These are phyloP conservation scores for Chondrostereum purpureum DNA, from an alignment of 1,284 basidiomycete genomes.

Conservation along the genomic window DNA sequence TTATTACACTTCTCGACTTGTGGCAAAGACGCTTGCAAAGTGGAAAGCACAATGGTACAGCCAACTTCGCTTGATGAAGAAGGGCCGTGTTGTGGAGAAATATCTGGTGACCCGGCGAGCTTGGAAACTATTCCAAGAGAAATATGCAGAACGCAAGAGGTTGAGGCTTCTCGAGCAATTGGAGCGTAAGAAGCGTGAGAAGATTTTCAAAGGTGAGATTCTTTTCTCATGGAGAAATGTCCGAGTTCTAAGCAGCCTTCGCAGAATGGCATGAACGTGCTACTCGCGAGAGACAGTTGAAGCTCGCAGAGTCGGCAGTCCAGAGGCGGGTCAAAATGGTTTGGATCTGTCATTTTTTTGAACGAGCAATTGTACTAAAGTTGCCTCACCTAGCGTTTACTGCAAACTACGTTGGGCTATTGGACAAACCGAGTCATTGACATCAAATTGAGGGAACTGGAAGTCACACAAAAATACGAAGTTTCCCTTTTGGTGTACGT, in stretches of 20 bases:
- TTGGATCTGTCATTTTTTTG: conserved; percentile 11
- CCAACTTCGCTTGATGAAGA: conserved; percentile 44
- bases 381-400: conserved; percentile 24
- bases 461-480: conserved; percentile 47
- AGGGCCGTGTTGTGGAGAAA: conserved; percentile 53
- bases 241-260: conserved; percentile 13
- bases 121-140: conserved; percentile 48
- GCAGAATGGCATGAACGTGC: conserved; percentile 45
- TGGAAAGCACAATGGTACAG: conserved; percentile 57
- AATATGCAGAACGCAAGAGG: conserved; percentile 41
- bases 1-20: conserved; percentile 38
- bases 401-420: conserved; percentile 36
- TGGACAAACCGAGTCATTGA: conserved; percentile 73
- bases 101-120: conserved; percentile 45
- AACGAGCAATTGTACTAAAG: background rate
- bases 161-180: conserved; percentile 40
- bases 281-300: conserved; percentile 26
- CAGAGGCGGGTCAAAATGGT: conserved; percentile 37
- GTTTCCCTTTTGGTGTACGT: conserved; percentile 41
- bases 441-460: conserved; percentile 63
- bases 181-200: conserved; percentile 31
- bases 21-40: conserved; percentile 39
- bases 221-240: conserved; percentile 1
- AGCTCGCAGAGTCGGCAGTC: conserved; percentile 34
- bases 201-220: conserved; percentile 41